Conservation (phyloP, 371 early-diverging fungal species). For the Circinella umbellata region DNA sequence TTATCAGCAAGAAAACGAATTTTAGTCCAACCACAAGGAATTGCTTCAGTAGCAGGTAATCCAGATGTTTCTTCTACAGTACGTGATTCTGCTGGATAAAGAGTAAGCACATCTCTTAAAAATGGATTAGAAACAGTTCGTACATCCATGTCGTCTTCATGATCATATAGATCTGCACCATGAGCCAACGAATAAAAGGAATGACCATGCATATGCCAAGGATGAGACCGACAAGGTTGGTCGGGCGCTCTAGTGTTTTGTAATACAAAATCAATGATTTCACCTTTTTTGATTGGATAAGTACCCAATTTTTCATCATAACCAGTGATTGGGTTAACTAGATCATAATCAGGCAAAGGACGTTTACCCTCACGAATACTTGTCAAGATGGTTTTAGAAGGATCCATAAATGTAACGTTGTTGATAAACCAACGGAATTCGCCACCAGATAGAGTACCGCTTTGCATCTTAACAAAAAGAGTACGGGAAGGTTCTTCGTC, state of each 20-base stretch:
- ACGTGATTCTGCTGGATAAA: conserved; percentile 33
- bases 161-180: conserved; percentile 41
- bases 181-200: conserved; percentile 44
- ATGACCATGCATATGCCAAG: conserved; percentile 56
- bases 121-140: conserved; percentile 27
- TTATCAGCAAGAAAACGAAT: conserved; percentile 42
- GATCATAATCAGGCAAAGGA: background rate
- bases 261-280: conserved; percentile 43
- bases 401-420: conserved; percentile 29
- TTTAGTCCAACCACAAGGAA: conserved; percentile 48
- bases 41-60: background rate
- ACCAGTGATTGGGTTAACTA: background rate
- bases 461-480: conserved; percentile 10
- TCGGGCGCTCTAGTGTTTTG: conserved; percentile 29
- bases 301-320: conserved; percentile 23
- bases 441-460: conserved; percentile 14
- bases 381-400: conserved; percentile 18
- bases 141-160: conserved; percentile 27
- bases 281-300: conserved; percentile 25
- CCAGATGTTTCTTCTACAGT: background rate
- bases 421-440: conserved; percentile 34
- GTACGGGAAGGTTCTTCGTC: conserved; percentile 14
- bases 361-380: conserved; percentile 19
- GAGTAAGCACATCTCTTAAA: conserved; percentile 35
- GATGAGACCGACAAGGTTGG: conserved; percentile 40